Evolutionary conservation across 495 filamentous ascomycete genomes (phyloP), one percentile per base, ranked within the genome.

Genomic region (Daldinia grandis): DNA sequence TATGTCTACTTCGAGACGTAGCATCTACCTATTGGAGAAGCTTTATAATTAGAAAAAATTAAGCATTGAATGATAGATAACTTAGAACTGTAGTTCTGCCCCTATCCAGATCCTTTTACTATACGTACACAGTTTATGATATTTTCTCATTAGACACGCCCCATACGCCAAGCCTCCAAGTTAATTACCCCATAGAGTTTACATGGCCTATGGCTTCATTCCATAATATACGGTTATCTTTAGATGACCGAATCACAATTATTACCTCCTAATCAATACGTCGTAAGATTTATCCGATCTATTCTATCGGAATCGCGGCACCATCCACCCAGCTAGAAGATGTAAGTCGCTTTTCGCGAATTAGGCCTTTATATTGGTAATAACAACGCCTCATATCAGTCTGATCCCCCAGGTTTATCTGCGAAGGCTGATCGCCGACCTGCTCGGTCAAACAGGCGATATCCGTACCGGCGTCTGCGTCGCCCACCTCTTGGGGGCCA

Each of bases 391-490:
- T 55, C 65, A 69, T 69, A 49, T 73, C 70, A 14, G 40, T 61
- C 37, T 51, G 65, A 8, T 57, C 38, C 7, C 65, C 59, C 27
- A 73, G 27, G 4, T 2, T 12, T 7, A 17, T n/a, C 19, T 50
- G 51, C 8, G n/a, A 14, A 2, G 70, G 70, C 8, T 53, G 25
- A 31, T 69, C 66, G 31, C 50, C 24, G 7, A 49, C 28, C 25
- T 49, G n/a, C 49, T 65, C 70, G 31, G 70, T 73, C 50, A 73
- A 56, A 35, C 66, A 73, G 47, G 70, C 70, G 19, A 73, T 64
- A 30, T 68, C 60, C n/a, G 70, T 73, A 14, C 61, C 64, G 10
- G 30, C 40, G 55, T 73, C 70, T 24, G 70, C 70, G 3, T 73
- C 65, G 10, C 64, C 64, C 14, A 73, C 64, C 10, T 68, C 60